These are phyloP conservation scores for Lasiosphaeris hirsuta DNA, from an alignment of 495 filamentous ascomycete species.

Conservation along the genomic window DNA sequence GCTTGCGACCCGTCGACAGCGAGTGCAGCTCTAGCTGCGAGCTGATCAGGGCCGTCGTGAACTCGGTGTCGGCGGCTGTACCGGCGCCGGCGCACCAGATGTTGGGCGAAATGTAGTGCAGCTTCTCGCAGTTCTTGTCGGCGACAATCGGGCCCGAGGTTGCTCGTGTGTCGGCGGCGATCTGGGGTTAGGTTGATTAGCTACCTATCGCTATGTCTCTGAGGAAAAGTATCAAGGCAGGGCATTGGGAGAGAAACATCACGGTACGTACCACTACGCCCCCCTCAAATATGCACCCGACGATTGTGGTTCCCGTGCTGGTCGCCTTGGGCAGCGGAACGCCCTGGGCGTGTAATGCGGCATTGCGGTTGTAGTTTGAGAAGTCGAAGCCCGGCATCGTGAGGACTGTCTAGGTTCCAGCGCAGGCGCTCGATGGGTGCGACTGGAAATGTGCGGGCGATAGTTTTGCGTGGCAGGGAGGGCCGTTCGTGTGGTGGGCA, in stretches of 20 bases:
- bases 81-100: conserved; percentile 99
- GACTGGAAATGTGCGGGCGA: not conserved
- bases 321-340: conserved; percentile 95
- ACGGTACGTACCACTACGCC: conserved; percentile 83
- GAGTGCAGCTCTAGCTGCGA: conserved; percentile 97
- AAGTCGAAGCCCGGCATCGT: conserved; percentile 99
- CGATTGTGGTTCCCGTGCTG: conserved; percentile 98
- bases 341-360: conserved; percentile 86
- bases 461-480: not conserved
- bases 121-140: conserved; percentile 99
- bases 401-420: conserved; percentile 18
- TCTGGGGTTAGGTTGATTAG: conserved; percentile 45
- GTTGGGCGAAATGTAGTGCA: conserved; percentile 97
- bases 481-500: not conserved
- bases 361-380: conserved; percentile 98
- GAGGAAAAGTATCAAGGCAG: conserved; percentile 1
- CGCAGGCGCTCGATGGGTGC: conserved; percentile 3
- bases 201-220: not conserved
- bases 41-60: conserved; percentile 97
- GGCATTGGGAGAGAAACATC: not conserved
- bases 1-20: conserved; percentile 90
- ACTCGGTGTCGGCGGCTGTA: conserved; percentile 98
- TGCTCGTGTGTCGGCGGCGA: conserved; percentile 96
- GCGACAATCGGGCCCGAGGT: conserved; percentile 97
- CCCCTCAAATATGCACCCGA: conserved; percentile 94